Conservation (phyloP, 176 grass and related monocot species). For the Tuctoria greenei region DNA sequence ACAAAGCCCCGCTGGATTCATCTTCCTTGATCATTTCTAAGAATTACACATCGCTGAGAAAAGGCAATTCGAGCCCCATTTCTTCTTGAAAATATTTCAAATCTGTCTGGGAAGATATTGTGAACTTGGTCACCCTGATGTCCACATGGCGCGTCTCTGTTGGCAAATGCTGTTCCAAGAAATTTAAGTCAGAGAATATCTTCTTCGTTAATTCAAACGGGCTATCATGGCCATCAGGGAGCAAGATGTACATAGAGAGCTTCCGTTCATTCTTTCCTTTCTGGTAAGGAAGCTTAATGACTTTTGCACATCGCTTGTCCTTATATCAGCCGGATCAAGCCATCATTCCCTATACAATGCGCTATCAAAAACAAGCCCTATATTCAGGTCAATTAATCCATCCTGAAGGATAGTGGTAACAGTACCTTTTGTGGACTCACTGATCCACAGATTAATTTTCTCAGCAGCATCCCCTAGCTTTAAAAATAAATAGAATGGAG, state of each 20-base stretch:
- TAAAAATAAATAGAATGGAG: conserved; percentile 16
- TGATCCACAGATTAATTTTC: conserved; percentile 41
- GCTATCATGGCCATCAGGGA: conserved; percentile 48
- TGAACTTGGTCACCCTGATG: conserved; percentile 51
- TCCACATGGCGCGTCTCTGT: conserved; percentile 44
- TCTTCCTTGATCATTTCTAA: conserved; percentile 47
- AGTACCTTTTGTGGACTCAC: conserved; percentile 33
- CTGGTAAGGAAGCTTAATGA: conserved; percentile 56
- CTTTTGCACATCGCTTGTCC: conserved; percentile 24
- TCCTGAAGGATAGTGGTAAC: conserved; percentile 25
- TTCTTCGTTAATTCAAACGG: conserved; percentile 48
- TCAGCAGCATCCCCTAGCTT: conserved; percentile 32
- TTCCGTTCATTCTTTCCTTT: conserved; percentile 48
- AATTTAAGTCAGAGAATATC: conserved; percentile 41
- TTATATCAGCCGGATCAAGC: conserved; percentile 34
- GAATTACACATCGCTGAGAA: conserved; percentile 48
- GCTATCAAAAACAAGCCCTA: conserved; percentile 49
- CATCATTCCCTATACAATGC: conserved; percentile 44
- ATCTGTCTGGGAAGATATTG: conserved; percentile 38
- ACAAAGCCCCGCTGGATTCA: conserved; percentile 15
- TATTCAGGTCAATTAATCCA: conserved; percentile 40
- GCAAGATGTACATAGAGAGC: conserved; percentile 58
- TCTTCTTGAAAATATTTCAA: conserved; percentile 47
- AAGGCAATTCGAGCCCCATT: conserved; percentile 48
- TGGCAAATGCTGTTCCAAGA: conserved; percentile 46